Evolutionary conservation across 208 protist species (phyloP).

Genomic region (Strigomonas galati): DNA sequence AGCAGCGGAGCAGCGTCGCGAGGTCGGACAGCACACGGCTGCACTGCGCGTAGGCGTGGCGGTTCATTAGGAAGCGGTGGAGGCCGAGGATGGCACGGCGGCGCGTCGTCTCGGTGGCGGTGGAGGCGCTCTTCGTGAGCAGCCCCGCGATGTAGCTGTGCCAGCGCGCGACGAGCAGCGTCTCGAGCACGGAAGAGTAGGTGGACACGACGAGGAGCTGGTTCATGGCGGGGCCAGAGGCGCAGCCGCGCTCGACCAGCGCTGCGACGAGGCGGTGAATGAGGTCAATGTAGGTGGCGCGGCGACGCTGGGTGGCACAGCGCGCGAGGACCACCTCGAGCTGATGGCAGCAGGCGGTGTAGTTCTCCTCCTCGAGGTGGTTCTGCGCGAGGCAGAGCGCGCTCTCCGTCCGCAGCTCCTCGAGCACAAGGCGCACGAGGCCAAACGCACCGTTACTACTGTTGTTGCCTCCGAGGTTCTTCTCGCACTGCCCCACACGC

Average conservation of each 20-base stretch:
- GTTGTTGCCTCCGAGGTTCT: not conserved
- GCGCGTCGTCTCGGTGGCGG: constrained; percentile 41
- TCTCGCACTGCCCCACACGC: no score
- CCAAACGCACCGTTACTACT: not conserved
- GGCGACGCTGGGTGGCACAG: constrained; percentile 20
- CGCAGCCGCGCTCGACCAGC: constrained; percentile 43
- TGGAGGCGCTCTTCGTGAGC: constrained; percentile 48
- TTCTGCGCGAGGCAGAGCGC: constrained; percentile 51
- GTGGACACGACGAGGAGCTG: constrained; percentile 27
- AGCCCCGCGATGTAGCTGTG: constrained; percentile 58
- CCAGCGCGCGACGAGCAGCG: constrained; percentile 50
- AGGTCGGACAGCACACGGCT: constrained; percentile 68
- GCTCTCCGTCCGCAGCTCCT: constrained; percentile 60
- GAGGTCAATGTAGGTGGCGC: constrained; percentile 31
- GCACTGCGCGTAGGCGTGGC: constrained; percentile 74
- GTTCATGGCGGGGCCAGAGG: constrained; percentile 40
- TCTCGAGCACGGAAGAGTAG: constrained; percentile 32
- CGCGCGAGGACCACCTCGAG: constrained; percentile 46
- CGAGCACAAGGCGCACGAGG: constrained; percentile 36
- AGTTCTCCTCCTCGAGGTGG: constrained; percentile 31
- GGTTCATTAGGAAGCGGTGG: constrained; percentile 68
- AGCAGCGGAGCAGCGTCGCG: constrained; percentile 64
- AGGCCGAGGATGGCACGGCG: constrained; percentile 62
- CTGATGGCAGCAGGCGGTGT: constrained; percentile 46
- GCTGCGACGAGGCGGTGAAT: constrained; percentile 31